phyloP scores from a whole-genome alignment of 2,329 filamentous ascomycete species.

The Leptographium wingfieldii region DNA sequence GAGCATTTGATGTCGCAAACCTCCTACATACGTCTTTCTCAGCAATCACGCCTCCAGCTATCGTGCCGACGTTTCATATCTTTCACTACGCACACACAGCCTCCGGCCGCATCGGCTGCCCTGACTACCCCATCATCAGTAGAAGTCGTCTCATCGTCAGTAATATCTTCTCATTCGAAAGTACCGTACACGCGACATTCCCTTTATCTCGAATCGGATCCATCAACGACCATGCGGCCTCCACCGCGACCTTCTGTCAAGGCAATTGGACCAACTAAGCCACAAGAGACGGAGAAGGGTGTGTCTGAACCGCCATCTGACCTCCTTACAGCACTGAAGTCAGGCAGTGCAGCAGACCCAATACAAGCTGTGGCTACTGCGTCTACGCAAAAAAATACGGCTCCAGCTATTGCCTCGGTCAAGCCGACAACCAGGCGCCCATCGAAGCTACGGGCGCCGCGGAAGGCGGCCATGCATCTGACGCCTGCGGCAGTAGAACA shows the following conservation, averaged over 20 bases:
- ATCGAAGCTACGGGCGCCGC: conserved; percentile 52
- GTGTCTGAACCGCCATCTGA: background rate
- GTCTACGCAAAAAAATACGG: background rate
- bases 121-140: background rate
- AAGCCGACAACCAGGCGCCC: conserved; percentile 21
- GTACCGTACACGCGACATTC: conserved; percentile 10
- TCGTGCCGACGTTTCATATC: conserved; percentile 24
- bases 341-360: background rate
- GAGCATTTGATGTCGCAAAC: conserved; percentile 20
- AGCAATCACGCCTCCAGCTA: conserved; percentile 14
- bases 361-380: background rate
- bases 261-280: background rate
- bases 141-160: background rate
- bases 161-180: conserved; percentile 5
- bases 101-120: conserved; percentile 12
- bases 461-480: conserved; percentile 85
- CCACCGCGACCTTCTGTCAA: conserved; percentile 1
- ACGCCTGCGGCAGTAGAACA: conserved; percentile 70
- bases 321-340: conserved; percentile 1
- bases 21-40: conserved; percentile 7
- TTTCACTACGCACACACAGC: conserved; percentile 34
- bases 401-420: background rate
- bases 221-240: conserved; percentile 7
- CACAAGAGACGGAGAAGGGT: background rate
- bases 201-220: conserved; percentile 1